Conservation (phyloP, 148 eudicot species). For the Chenopodium formosanum region DNA sequence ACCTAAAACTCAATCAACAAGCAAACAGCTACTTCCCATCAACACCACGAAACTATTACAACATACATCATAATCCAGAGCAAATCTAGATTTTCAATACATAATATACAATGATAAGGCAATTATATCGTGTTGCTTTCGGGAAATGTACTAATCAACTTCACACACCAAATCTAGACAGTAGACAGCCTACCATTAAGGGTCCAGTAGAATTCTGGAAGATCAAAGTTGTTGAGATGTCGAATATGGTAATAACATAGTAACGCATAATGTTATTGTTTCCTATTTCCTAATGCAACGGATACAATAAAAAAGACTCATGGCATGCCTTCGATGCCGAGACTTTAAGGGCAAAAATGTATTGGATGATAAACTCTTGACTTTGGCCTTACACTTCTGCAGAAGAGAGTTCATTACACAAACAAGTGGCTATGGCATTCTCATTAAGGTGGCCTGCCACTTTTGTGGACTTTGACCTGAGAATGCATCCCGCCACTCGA, state of each 20-base stretch:
- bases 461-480: constrained; percentile 82
- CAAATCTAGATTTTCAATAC: not conserved
- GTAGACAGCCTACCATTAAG: constrained; percentile 25
- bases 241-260: not conserved
- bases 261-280: not conserved
- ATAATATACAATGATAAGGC: not conserved
- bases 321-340: not conserved
- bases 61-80: not conserved
- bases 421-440: constrained; percentile 45
- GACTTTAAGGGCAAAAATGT: constrained; percentile 35
- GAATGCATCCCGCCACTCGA: constrained; percentile 51
- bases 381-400: constrained; percentile 45
- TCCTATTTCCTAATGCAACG: not conserved
- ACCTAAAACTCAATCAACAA: constrained; percentile 16
- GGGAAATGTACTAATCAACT: constrained; percentile 7
- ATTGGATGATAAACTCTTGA: constrained; percentile 40
- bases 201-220: not conserved
- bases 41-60: not conserved
- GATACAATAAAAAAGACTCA: not conserved
- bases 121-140: constrained; percentile 3
- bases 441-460: constrained; percentile 77
- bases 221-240: not conserved
- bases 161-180: constrained; percentile 21
- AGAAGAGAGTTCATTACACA: constrained; percentile 54
- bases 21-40: constrained; percentile 25